These are phyloP conservation scores for Chlorella sp. DNA, from an alignment of 139 green algal species.

Conservation along the genomic window DNA sequence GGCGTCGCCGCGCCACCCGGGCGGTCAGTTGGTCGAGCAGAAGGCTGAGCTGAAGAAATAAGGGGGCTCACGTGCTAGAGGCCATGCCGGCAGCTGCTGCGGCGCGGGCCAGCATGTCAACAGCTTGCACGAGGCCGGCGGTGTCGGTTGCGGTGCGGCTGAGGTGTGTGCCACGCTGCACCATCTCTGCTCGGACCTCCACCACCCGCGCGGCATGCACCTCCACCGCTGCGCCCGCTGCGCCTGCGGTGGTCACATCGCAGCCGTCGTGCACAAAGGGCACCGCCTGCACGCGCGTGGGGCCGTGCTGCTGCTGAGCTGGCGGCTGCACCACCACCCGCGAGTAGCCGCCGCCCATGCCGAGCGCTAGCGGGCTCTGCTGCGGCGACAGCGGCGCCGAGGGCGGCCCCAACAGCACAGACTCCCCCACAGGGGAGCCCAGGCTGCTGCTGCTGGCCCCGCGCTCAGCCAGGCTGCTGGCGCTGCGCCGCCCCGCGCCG, in stretches of 20 bases:
- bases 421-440: not conserved
- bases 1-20: too few relatives aligned
- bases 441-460: not conserved
- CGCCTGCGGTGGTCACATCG: too few relatives aligned
- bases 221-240: too few relatives aligned
- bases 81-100: too few relatives aligned
- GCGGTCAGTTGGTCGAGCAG: too few relatives aligned
- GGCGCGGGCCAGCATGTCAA: not conserved
- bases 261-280: too few relatives aligned
- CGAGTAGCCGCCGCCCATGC: not conserved
- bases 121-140: slow-evolving; percentile 1
- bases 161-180: slow-evolving; percentile 1
- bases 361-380: not conserved
- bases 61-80: too few relatives aligned
- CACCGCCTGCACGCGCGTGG: too few relatives aligned
- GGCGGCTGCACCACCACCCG: not conserved
- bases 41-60: too few relatives aligned
- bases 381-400: slow-evolving; percentile 7
- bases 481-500: not conserved
- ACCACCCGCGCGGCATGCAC: too few relatives aligned
- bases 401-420: not conserved
- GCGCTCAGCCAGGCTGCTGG: not conserved
- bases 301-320: too few relatives aligned
- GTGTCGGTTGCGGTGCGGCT: not conserved
- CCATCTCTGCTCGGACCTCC: not conserved